A percentile compares a stretch with the other conserved stretches of the same genome.
These are phyloP conservation scores for Hibiscus mutabilis DNA, from an alignment of 345 rosid genomes.

Conservation along the genomic window DNA sequence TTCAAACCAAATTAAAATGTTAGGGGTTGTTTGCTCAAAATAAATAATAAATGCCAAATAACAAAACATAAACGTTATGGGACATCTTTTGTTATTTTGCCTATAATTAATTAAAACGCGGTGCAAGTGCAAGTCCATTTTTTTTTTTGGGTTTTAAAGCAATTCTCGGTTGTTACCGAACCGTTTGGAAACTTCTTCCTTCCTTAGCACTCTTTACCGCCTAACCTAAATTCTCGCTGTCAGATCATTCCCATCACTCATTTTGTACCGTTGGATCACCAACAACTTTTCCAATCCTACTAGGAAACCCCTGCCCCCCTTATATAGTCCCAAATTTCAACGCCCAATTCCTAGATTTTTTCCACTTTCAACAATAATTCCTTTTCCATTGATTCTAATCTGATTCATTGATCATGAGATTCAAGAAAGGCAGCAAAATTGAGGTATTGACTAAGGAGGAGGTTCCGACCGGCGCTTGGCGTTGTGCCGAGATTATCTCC, in stretches of 20 bases:
- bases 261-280: not conserved
- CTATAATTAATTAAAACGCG: too few relatives aligned
- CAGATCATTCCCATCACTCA: not conserved
- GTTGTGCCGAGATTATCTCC: conserved; percentile 43
- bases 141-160: not conserved
- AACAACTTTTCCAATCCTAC: not conserved
- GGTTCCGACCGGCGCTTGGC: conserved; percentile 49
- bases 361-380: not conserved
- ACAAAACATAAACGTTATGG: too few relatives aligned
- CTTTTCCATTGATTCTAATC: not conserved
- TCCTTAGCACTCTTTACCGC: not conserved
- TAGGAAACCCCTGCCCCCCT: not conserved
- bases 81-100: too few relatives aligned
- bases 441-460: conserved; percentile 53
- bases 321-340: not conserved
- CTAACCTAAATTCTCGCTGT: not conserved
- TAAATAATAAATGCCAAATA: too few relatives aligned
- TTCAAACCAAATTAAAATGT: too few relatives aligned
- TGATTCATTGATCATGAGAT: conserved; percentile 33
- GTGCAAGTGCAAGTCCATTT: too few relatives aligned
- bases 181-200: conserved; percentile 1
- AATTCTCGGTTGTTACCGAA: not conserved
- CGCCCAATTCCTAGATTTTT: not conserved
- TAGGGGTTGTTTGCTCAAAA: too few relatives aligned
- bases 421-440: conserved; percentile 46